phyloP scores from a whole-genome alignment of 257 asterid genomes.

The Solanum sejunctum region DNA sequence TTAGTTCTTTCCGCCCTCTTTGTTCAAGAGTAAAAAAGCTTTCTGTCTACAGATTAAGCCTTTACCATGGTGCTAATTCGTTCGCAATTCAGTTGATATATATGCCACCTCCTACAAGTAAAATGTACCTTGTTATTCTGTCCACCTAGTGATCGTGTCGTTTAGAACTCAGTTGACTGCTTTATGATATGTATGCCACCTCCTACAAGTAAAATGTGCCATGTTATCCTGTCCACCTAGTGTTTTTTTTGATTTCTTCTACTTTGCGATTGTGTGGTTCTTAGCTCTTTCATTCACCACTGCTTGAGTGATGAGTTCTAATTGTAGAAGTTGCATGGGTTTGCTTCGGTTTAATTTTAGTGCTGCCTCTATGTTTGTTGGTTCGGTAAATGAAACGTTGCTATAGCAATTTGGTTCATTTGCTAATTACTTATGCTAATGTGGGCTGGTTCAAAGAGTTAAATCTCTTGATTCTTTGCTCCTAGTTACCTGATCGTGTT shows the following conservation, averaged over 20 bases:
- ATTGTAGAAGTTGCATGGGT: background rate
- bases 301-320: background rate
- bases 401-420: background rate
- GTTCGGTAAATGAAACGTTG: background rate
- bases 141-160: background rate
- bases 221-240: background rate
- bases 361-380: background rate
- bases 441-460: background rate
- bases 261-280: too few species aligned
- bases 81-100: too few species aligned
- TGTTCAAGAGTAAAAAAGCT: too few species aligned
- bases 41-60: too few species aligned
- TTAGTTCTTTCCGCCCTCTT: background rate
- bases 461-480: background rate
- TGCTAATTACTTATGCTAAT: background rate
- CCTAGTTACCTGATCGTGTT: background rate
- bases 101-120: background rate
- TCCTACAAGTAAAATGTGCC: background rate
- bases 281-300: too few species aligned
- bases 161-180: too few species aligned
- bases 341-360: background rate
- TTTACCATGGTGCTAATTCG: too few species aligned
- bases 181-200: background rate
- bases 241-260: too few species aligned
- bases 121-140: background rate